Base-by-base conservation (phyloP, 371 early-diverging fungal genomes). In the Polyrhizophydium stewartii region DNA sequence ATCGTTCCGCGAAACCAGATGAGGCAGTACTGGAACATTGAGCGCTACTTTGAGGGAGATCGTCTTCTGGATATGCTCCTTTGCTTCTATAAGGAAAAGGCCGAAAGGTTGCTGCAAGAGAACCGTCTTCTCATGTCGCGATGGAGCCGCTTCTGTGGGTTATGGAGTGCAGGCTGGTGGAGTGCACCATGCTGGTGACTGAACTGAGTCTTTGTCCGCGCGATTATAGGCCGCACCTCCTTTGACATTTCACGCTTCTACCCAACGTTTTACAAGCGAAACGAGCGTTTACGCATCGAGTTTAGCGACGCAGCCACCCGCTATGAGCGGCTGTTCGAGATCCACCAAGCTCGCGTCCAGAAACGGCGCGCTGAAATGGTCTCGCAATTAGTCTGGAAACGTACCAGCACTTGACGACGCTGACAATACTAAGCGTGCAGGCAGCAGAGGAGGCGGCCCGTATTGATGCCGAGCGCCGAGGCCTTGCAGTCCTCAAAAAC, bases 61-160 rank as follows among this genome's bases (percentile, higher is more conserved):
- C 21, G 28, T 5, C 51, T 76, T n/a, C 38, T 69, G 17, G 3
- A 6, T 1, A 70, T 59, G n/a, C 58, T 82, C 10, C 41, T 65
- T 17, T 52, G 52, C 9, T 79, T 78, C 59, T 79, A 62, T 57
- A 59, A 63, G 28, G 60, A 66, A 10, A 70, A 67, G 43, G 57
- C 67, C 1, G 24, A 59, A 24, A 33, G 60, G 25, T 9, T 71
- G 2, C 32, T 78, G 24, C 60, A 73, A 52, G 63, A 75, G 47
- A 75, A 71, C 28, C 22, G 59, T 19, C 53, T 78, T 10, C 58
- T 82, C 2, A 32, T 82, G 5, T 74, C 77, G 10, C 62, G 82
- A 53, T 81, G 81, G 78, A 59, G 58, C 38, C 55, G 81, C 17
- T 81, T 81, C 58, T 76, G 81, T 74, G 64, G 30, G 71, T 45